Evolutionary conservation across 1,284 basidiomycete genomes (phyloP), one percentile per base, ranked within the genome.

Genomic region (Tausonia pullulans): DNA sequence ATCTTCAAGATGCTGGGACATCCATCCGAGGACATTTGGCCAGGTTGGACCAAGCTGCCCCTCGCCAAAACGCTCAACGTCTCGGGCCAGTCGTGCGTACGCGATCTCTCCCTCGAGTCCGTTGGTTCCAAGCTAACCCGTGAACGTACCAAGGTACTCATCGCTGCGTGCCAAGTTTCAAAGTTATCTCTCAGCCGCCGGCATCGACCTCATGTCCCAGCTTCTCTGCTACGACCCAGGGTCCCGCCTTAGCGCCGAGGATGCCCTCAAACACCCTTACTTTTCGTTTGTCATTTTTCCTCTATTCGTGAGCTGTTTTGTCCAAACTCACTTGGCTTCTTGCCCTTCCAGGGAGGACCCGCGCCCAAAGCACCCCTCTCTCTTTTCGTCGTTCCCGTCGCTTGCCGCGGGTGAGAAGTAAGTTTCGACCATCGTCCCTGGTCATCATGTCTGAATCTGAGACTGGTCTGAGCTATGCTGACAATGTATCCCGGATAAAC

Each of bases 401-500:
- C 84, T 88, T 27, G 96, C 96, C n/a, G 92, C 92, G 3, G 96
- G 96, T 39, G 96, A 98, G 78, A 90, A 86, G 91, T 92, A 71
- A 65, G 86, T 80, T 3, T 41, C 14, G 14, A 6, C 43, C 46
- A 27, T 16, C 10, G 27, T 9, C 5, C 13, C 11, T 13, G 5
- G 13, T 7, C 2, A 8, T 14, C 45, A 10, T 53, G 16, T 40
- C 16, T 11, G 53, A 56, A 9, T 50, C 55, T 41, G 8, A 52
- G 27, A 27, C 27, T 27, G 27, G 27, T 27, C 13, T 2, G 46
- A 10, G 27, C 52, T 2, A 16, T 58, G 5, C 9, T 3, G 13
- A 5, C 56, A 54, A 16, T 59, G 14, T 27, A 52, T 9, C 61
- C n/a, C 43, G 45, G 5, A 27, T 27, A 27, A 27, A 27, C 43